A percentile compares a stretch with the other conserved stretches of the same genome.
These are phyloP conservation scores for Vickermania ingenoplastis DNA, from an alignment of 208 protist species.

Conservation along the genomic window DNA sequence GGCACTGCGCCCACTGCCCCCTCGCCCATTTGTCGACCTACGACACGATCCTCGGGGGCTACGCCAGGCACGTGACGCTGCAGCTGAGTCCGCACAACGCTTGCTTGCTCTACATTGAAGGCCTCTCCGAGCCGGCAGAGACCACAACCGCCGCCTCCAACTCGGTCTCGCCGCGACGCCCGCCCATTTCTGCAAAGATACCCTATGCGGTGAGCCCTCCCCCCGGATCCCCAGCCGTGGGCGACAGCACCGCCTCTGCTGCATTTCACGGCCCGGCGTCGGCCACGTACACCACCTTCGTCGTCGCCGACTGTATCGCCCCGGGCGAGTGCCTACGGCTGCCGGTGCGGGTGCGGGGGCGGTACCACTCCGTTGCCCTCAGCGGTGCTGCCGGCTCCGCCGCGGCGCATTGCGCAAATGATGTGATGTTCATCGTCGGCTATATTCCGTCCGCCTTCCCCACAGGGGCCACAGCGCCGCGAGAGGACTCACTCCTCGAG, in stretches of 20 bases:
- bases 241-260: conserved; percentile 5
- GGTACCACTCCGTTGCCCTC: neutral
- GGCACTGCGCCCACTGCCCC: conserved; percentile 5
- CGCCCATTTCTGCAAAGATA: conserved; percentile 24
- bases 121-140: conserved; percentile 31
- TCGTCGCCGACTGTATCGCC: neutral
- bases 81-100: conserved; percentile 61
- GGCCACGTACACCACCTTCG: neutral
- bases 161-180: conserved; percentile 50
- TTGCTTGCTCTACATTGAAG: conserved; percentile 52
- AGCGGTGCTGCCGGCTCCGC: neutral
- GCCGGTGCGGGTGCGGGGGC: neutral
- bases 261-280: neutral
- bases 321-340: neutral
- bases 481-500: neutral
- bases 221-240: conserved; percentile 49
- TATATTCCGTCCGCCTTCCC: neutral
- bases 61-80: conserved; percentile 46
- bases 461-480: too few species aligned
- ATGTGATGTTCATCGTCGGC: neutral
- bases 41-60: neutral
- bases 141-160: conserved; percentile 28
- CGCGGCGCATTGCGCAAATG: neutral
- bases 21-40: neutral
- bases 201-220: conserved; percentile 49